Conservation (phyloP, 2,329 filamentous ascomycete species). For the Gyromitra esculenta region DNA sequence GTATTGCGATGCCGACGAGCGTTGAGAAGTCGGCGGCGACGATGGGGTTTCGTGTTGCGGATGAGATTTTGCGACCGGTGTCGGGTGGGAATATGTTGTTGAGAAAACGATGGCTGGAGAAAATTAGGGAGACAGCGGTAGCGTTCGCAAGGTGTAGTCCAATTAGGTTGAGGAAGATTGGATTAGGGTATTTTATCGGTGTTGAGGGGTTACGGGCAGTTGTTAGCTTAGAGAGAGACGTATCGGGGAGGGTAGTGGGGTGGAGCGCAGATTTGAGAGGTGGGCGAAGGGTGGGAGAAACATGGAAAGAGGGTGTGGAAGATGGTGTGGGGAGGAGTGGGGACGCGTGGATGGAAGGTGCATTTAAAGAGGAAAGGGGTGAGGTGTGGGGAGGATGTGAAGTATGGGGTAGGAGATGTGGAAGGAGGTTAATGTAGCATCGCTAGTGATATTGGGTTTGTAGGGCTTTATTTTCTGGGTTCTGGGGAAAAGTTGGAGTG, state of each 20-base stretch:
- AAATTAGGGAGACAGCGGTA: conserved; percentile 44
- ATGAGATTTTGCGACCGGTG: conserved; percentile 37
- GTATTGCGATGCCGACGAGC: conserved; percentile 40
- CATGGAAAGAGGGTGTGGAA: conserved; percentile 38
- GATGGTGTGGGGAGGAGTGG: conserved; percentile 26
- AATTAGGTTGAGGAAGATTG: conserved; percentile 29
- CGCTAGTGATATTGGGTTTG: background rate
- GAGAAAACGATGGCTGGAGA: conserved; percentile 41
- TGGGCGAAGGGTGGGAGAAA: conserved; percentile 27
- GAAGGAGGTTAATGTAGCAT: conserved; percentile 26
- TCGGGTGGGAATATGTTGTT: conserved; percentile 1
- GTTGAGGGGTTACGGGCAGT: conserved; percentile 35
- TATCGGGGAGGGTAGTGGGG: conserved; percentile 25
- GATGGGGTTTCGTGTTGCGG: conserved; percentile 41
- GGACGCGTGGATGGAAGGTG: conserved; percentile 36
- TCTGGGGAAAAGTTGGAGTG: background rate
- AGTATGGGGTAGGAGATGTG: conserved; percentile 20
- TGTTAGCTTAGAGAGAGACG: conserved; percentile 31
- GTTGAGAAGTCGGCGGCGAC: conserved; percentile 28
- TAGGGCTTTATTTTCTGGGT: background rate
- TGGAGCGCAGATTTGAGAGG: conserved; percentile 39
- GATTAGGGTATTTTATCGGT: conserved; percentile 46
- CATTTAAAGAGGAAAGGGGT: conserved; percentile 27
- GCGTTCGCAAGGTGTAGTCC: conserved; percentile 40
- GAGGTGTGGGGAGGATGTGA: conserved; percentile 29